These are phyloP conservation scores for Entoloma clypeatum DNA, from an alignment of 1,284 basidiomycete species.

Conservation along the genomic window DNA sequence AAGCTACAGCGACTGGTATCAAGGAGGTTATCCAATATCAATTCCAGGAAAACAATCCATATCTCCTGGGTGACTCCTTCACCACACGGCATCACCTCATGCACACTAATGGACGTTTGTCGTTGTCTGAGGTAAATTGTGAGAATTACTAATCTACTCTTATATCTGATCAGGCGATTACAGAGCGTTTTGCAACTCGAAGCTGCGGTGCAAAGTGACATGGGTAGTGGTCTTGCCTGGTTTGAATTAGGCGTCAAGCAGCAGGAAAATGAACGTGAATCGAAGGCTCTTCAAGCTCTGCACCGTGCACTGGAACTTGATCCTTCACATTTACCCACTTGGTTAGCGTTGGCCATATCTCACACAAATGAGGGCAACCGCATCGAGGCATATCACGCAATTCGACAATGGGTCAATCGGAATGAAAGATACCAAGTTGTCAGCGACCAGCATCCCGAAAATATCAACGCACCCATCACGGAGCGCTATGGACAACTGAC, in stretches of 20 bases:
- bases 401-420: constrained; percentile 76
- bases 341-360: constrained; percentile 90
- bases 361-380: constrained; percentile 90
- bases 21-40: constrained; percentile 60
- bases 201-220: constrained; percentile 82
- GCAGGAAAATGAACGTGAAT: constrained; percentile 97
- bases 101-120: constrained; percentile 41
- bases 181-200: constrained; percentile 89
- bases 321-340: constrained; percentile 72
- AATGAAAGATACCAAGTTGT: constrained; percentile 53
- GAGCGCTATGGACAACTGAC: constrained; percentile 51
- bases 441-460: constrained; percentile 33
- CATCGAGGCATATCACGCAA: constrained; percentile 69
- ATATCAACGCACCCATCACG: constrained; percentile 29
- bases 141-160: not conserved
- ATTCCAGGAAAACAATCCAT: constrained; percentile 84
- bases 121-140: constrained; percentile 56
- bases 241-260: constrained; percentile 94
- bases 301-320: constrained; percentile 81
- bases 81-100: constrained; percentile 52
- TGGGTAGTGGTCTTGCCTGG: constrained; percentile 76
- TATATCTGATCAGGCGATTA: constrained; percentile 6
- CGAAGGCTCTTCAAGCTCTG: constrained; percentile 86
- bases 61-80: constrained; percentile 57
- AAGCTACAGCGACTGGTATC: constrained; percentile 64